Evolutionary conservation across 1,139 yeast species (phyloP).

Genomic region (Lodderomyces metapsilosis): DNA sequence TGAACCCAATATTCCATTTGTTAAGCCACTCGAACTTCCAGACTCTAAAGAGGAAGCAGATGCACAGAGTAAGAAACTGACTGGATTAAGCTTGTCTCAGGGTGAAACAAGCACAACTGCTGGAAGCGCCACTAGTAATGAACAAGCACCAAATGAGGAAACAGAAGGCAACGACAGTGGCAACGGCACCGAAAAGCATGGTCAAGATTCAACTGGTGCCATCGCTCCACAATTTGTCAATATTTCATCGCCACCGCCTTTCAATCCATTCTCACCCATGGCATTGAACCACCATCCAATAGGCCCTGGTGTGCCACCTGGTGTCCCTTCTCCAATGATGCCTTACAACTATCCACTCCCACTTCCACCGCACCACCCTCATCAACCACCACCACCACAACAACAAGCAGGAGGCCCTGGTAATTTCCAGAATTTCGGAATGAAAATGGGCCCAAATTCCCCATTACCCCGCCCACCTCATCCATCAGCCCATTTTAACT

Average conservation of each 20-base stretch:
- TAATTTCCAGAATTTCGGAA: constrained; percentile 12
- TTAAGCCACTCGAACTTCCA: constrained; percentile 38
- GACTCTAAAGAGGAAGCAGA: constrained; percentile 22
- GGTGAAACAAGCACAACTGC: not conserved
- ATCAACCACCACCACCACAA: constrained; percentile 2
- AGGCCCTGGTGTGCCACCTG: not conserved
- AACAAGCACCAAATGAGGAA: not conserved
- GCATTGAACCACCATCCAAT: constrained; percentile 4
- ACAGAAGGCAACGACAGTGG: not conserved
- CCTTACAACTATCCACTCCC: constrained; percentile 7
- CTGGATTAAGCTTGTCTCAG: constrained; percentile 10
- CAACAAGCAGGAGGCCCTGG: no score
- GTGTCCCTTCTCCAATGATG: constrained; percentile 5
- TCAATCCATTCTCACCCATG: constrained; percentile 11
- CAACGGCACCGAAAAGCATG: not conserved
- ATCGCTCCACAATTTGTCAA: constrained; percentile 23
- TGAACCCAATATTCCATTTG: constrained; percentile 17
- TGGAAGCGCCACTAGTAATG: not conserved
- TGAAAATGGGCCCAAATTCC: not conserved
- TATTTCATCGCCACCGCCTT: constrained; percentile 22
- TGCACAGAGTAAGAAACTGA: constrained; percentile 11
- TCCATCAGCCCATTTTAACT: not conserved
- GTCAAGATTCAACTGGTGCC: constrained; percentile 3
- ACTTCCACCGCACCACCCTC: constrained; percentile 1
- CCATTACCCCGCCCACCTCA: not conserved